These are phyloP conservation scores for Haematococcus lacustris DNA, from an alignment of 139 green algal genomes.

Conservation along the genomic window DNA sequence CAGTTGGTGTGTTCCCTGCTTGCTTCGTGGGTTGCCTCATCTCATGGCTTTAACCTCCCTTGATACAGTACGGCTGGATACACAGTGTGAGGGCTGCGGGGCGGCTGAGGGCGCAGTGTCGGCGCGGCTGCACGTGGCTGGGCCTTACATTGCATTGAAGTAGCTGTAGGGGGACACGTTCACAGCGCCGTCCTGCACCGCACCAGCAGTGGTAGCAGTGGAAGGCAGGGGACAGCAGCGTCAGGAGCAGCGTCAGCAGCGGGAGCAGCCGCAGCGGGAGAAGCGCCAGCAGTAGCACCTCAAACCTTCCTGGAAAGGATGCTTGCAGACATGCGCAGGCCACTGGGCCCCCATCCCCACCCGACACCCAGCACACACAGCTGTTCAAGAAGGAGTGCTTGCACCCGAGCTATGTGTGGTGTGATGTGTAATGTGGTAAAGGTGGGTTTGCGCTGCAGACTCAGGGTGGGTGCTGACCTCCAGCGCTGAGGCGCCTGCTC, in stretches of 20 bases:
- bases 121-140: no score
- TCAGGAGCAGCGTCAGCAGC: neutral
- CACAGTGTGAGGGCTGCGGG: no score
- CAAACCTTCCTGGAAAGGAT: neutral
- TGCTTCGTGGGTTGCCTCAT: no score
- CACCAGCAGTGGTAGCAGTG: no score
- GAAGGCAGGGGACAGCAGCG: neutral
- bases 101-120: no score
- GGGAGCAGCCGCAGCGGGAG: neutral
- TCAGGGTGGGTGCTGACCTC: neutral
- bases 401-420: neutral
- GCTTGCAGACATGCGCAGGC: neutral
- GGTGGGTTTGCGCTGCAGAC: neutral
- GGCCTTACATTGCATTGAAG: slow-evolving; percentile 17
- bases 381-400: neutral
- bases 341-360: neutral
- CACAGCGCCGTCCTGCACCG: neutral
- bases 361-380: neutral
- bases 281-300: slow-evolving; percentile 1
- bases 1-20: no score
- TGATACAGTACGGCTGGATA: no score
- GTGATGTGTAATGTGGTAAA: neutral
- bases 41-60: no score
- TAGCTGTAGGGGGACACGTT: slow-evolving; percentile 9
- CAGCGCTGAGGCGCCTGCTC: neutral